phyloP scores from a whole-genome alignment of 192 early-diverging fungal species.

The Backusella tuberculispora region DNA sequence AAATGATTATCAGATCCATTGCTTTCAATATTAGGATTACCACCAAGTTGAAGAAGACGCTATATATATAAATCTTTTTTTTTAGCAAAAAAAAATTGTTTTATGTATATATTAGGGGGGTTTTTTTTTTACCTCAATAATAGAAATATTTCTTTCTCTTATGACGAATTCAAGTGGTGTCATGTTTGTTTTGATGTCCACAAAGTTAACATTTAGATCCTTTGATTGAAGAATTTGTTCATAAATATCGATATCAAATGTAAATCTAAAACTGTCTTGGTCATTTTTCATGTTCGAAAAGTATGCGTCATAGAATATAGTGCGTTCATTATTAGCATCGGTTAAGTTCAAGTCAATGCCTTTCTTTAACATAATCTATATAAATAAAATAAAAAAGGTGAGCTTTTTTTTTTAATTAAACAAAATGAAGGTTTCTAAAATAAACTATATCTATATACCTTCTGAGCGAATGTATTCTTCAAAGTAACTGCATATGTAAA shows the following conservation, averaged over 20 bases:
- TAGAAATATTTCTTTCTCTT: slow-evolving; percentile 19
- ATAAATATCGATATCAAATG: background rate
- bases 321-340: background rate
- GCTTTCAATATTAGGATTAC: slow-evolving; percentile 44
- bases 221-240: slow-evolving; percentile 16
- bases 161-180: slow-evolving; percentile 53
- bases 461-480: background rate
- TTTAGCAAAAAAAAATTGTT: background rate
- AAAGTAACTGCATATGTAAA: slow-evolving; percentile 17
- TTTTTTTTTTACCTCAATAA: slow-evolving; percentile 38
- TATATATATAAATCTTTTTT: background rate
- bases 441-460: background rate
- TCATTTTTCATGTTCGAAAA: slow-evolving; percentile 20
- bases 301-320: slow-evolving; percentile 30
- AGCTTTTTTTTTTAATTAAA: background rate
- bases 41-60: slow-evolving; percentile 41
- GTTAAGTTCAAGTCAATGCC: slow-evolving; percentile 23
- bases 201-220: slow-evolving; percentile 40
- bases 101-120: background rate
- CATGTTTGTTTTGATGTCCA: slow-evolving; percentile 40
- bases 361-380: slow-evolving; percentile 30
- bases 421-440: background rate
- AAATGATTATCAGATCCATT: slow-evolving; percentile 19
- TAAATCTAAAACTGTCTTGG: too few species aligned
- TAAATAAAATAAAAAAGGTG: background rate